Percentiles rank a stretch among this genome's conserved stretches.
Conservation (phyloP, 345 rosid species). For the Euphorbia pulcherrima region DNA sequence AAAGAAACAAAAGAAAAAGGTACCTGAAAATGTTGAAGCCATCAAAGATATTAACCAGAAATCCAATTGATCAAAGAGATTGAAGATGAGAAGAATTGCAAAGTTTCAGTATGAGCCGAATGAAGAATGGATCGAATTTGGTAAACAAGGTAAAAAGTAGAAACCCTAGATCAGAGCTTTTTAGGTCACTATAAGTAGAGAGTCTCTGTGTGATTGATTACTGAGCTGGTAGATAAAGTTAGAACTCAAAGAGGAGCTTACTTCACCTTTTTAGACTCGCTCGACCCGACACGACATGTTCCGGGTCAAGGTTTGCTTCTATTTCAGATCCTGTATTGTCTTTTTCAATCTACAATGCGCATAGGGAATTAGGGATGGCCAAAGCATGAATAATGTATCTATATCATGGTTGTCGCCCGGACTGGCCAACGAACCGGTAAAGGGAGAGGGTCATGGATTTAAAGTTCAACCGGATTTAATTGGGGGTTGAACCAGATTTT, state of each 20-base stretch:
- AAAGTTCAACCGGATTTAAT: too few relatives aligned
- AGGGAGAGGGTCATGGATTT: too few relatives aligned
- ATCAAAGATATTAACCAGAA: conserved; percentile 15
- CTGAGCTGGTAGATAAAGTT: conserved; percentile 22
- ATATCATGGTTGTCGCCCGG: too few relatives aligned
- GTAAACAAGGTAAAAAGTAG: conserved; percentile 6
- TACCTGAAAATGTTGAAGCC: conserved; percentile 51
- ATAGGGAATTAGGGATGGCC: too few relatives aligned
- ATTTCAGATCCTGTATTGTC: not conserved
- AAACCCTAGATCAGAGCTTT: conserved; percentile 31
- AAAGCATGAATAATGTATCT: too few relatives aligned
- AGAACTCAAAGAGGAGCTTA: conserved; percentile 2
- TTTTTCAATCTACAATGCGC: too few relatives aligned
- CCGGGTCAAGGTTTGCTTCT: conserved; percentile 4
- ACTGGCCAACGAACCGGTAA: too few relatives aligned
- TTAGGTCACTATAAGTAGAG: conserved; percentile 21
- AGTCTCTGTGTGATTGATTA: conserved; percentile 13
- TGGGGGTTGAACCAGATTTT: too few relatives aligned
- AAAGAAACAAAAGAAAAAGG: not conserved
- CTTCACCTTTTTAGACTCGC: conserved; percentile 17
- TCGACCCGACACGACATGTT: conserved; percentile 26
- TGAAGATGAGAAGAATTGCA: not conserved
- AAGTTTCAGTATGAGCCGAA: not conserved
- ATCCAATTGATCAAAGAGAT: not conserved
- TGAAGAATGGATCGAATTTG: conserved; percentile 12